Evolutionary conservation across 1,284 basidiomycete species (phyloP), one percentile per base, ranked within the genome.

Genomic region (Meripilus lineatus): DNA sequence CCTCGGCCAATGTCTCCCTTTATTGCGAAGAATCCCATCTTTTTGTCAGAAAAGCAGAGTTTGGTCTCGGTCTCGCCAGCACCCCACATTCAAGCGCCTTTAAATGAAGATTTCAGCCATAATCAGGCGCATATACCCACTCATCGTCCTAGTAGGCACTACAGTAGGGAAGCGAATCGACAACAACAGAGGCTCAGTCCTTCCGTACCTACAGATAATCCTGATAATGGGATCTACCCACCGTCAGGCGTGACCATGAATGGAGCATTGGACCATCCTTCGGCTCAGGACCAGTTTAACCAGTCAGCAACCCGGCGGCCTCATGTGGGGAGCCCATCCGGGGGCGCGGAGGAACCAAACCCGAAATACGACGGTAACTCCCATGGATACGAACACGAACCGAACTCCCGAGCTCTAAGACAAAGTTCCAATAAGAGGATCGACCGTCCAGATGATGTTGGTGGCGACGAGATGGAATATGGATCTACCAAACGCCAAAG

Each of bases 51-150:
- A 30, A 8, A 8, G 10, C 17, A 36, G 28, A 18, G 30, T 41
- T 10, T 21, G 10, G 30, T 17, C 52, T 20, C 38, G n/a, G n/a
- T n/a, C 50, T 10, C 53, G 48, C 28, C 30, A 48, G 20, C 48
- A 45, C 10, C 33, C 48, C 22, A 30, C 47, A 24, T n/a, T n/a
- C n/a, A n/a, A n/a, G 21, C 46, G 17, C 48, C 53, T 32, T 28
- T 32, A 10, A 51, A 57, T 30, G n/a, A 30, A 10, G 53, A 55
- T 1, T 45, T 61, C 34, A 53, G 46, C 42, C 44, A 52, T 0
- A 57, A 59, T 42, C 38, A 47, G 25, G 53, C 59, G 61, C 61
- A 63, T 63, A 60, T 52, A 63, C 44, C 46, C 54, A 46, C 46
- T 21, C 44, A 46, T 7, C 32, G 44, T 30, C 47, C 44, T 5